Percentiles rank a stretch among this genome's conserved stretches.
These are phyloP conservation scores for Albatrellus sp. DNA, from an alignment of 1,284 basidiomycete genomes.

Conservation along the genomic window DNA sequence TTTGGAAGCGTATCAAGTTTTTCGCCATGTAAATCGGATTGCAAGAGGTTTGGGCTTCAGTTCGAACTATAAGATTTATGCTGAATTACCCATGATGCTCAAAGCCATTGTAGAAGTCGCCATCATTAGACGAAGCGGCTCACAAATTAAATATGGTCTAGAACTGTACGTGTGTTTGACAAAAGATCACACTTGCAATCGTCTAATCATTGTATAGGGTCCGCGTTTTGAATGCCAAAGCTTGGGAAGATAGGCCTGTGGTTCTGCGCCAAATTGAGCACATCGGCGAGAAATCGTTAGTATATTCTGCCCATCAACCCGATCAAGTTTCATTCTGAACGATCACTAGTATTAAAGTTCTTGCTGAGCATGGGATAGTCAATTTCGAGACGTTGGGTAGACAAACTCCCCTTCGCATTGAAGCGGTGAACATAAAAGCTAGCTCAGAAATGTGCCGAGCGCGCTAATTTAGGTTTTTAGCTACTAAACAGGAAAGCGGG, in stretches of 20 bases:
- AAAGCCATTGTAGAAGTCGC: constrained; percentile 66
- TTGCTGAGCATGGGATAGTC: constrained; percentile 60
- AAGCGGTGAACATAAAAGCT: constrained; percentile 31
- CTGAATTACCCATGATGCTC: not conserved
- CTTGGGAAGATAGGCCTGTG: constrained; percentile 76
- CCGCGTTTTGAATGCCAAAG: constrained; percentile 62
- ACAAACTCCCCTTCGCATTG: constrained; percentile 46
- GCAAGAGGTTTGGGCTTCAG: constrained; percentile 35
- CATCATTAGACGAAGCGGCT: constrained; percentile 45
- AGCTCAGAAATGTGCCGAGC: not conserved
- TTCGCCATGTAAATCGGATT: constrained; percentile 58
- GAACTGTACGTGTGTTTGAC: constrained; percentile 40
- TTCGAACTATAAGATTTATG: not conserved
- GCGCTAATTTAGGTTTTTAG: constrained; percentile 23
- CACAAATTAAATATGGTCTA: constrained; percentile 54
- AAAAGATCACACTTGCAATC: not conserved
- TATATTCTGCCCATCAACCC: constrained; percentile 6
- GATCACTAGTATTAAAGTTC: constrained; percentile 30
- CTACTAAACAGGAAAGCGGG: constrained; percentile 63
- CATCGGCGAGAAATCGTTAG: constrained; percentile 79
- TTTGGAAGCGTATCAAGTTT: constrained; percentile 51
- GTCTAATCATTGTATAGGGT: constrained; percentile 29
- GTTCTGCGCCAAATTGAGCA: constrained; percentile 71
- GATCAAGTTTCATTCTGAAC: too few relatives aligned
- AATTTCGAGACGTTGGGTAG: constrained; percentile 44